A percentile compares a stretch with the other conserved stretches of the same genome.
Conservation (phyloP, 768 basidiomycete species). For the Leccinum sublutescens region DNA sequence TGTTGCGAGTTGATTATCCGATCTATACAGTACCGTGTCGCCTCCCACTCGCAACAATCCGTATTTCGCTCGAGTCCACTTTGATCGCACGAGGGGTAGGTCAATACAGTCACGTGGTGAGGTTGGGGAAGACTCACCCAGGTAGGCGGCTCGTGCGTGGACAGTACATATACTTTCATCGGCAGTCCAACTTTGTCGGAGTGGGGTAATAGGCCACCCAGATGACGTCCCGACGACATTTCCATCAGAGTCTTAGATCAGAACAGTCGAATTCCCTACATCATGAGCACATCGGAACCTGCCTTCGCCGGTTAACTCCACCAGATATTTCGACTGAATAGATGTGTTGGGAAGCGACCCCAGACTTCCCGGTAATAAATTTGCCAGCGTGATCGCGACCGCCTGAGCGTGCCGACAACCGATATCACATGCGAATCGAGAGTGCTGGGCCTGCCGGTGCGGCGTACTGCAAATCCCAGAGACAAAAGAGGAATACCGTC, state of each 20-base stretch:
- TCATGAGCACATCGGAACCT: no score
- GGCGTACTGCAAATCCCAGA: constrained; percentile 4
- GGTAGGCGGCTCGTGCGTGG: no score
- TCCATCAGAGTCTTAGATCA: no score
- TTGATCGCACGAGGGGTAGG: not conserved
- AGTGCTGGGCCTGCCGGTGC: constrained; percentile 29
- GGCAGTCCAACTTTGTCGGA: no score
- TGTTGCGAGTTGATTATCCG: constrained; percentile 18
- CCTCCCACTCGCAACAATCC: no score
- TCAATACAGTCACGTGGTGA: no score
- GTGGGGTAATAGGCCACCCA: no score
- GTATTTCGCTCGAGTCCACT: constrained; percentile 35
- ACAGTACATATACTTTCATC: no score
- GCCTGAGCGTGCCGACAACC: constrained; percentile 41
- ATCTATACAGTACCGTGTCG: constrained; percentile 10
- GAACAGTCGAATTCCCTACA: no score
- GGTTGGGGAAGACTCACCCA: no score
- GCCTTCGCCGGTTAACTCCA: constrained; percentile 39
- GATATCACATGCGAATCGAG: constrained; percentile 41
- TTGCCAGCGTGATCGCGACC: constrained; percentile 52
- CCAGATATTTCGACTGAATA: constrained; percentile 31
- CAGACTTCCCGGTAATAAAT: constrained; percentile 41
- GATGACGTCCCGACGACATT: no score
- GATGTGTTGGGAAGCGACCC: constrained; percentile 29
- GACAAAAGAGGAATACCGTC: constrained; percentile 26